Evolutionary conservation across 2,329 filamentous ascomycete species (phyloP).

Genomic region (Bipolaris zeicola): DNA sequence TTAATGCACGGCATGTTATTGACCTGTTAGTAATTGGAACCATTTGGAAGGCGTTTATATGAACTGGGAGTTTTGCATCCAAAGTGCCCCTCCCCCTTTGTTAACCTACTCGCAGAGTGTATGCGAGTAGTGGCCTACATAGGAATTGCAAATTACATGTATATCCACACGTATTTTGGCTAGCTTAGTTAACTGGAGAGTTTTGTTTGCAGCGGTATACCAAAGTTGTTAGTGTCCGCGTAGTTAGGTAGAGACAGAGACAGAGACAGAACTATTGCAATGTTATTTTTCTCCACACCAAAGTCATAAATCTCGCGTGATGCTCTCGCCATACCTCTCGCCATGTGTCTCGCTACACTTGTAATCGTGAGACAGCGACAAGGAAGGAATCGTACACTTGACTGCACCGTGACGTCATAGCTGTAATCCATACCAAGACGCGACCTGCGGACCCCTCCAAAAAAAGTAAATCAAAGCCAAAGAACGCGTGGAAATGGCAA

Average conservation of each 20-base stretch:
- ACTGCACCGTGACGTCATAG: not conserved
- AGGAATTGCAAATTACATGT: not conserved
- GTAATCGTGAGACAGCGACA: no score
- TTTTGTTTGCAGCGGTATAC: no score
- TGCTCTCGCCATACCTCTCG: not conserved
- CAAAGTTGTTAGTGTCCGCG: no score
- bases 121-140: constrained; percentile 19
- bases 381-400: no score
- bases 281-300: not conserved
- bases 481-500: not conserved
- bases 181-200: no score
- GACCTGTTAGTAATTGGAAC: constrained; percentile 7
- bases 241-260: not conserved
- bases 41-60: constrained; percentile 32
- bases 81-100: constrained; percentile 37
- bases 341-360: no score
- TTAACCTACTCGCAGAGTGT: constrained; percentile 19
- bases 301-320: not conserved
- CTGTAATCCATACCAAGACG: not conserved
- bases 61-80: constrained; percentile 20
- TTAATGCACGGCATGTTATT: constrained; percentile 21
- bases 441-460: no score
- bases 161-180: not conserved
- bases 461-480: not conserved
- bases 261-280: not conserved